phyloP scores from a whole-genome alignment of 371 early-diverging fungal genomes.

The Apophysomyces elegans region DNA sequence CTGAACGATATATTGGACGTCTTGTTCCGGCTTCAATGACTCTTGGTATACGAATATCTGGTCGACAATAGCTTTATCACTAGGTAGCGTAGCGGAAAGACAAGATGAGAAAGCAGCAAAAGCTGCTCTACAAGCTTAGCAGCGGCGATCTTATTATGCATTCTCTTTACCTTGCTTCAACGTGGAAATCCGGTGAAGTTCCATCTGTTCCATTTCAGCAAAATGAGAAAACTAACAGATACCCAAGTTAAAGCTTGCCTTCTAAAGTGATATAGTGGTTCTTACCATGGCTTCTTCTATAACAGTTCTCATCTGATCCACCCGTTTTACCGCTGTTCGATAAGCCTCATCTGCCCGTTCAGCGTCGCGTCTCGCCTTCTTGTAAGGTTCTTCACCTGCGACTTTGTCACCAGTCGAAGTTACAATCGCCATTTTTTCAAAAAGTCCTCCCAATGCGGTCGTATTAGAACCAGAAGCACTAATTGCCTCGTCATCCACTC shows the following conservation, averaged over 20 bases:
- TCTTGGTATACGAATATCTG: conserved; percentile 73
- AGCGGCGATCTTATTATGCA: not conserved
- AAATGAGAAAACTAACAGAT: conserved; percentile 60
- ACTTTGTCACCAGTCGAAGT: conserved; percentile 9
- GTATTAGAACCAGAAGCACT: conserved; percentile 21
- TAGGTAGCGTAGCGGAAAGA: conserved; percentile 58
- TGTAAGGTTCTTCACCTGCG: conserved; percentile 42
- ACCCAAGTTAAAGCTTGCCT: not conserved
- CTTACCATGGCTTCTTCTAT: conserved; percentile 72
- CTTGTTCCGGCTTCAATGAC: conserved; percentile 74
- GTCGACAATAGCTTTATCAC: conserved; percentile 64
- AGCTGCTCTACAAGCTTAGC: conserved; percentile 27
- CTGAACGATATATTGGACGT: conserved; percentile 77
- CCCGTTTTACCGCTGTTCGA: conserved; percentile 58
- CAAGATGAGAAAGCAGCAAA: conserved; percentile 66
- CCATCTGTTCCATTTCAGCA: conserved; percentile 62
- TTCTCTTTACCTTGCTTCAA: conserved; percentile 48
- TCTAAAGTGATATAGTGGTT: not conserved
- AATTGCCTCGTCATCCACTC: conserved; percentile 28
- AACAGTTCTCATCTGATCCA: conserved; percentile 69
- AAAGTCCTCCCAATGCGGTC: conserved; percentile 32
- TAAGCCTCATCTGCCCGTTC: conserved; percentile 70
- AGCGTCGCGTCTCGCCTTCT: conserved; percentile 65
- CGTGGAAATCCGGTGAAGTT: conserved; percentile 55
- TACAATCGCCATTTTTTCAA: conserved; percentile 31